Conservation (phyloP, 2,329 filamentous ascomycete genomes). For the Pseudopyricularia cyperi region DNA sequence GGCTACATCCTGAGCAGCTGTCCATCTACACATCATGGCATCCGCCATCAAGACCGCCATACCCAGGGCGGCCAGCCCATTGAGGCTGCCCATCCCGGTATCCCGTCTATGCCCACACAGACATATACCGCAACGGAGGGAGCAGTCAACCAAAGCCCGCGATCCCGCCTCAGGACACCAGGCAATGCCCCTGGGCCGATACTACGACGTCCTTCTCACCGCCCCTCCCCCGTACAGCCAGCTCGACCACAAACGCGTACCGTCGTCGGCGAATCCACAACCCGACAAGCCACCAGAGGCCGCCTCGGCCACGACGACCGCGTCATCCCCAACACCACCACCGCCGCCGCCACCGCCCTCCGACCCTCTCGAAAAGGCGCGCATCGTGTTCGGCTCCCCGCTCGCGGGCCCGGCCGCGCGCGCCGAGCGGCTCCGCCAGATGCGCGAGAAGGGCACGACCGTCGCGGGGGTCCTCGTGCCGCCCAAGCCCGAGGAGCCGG, state of each 20-base stretch:
- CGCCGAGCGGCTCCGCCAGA: conserved; percentile 43
- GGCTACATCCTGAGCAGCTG: conserved; percentile 5
- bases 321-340: conserved; percentile 17
- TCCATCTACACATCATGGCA: conserved; percentile 4
- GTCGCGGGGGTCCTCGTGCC: conserved; percentile 75
- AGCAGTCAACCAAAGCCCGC: neutral
- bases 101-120: conserved; percentile 2
- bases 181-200: conserved; percentile 39
- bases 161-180: conserved; percentile 18
- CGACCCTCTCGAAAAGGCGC: conserved; percentile 38
- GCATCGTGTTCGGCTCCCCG: conserved; percentile 71
- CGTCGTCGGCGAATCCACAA: conserved; percentile 1
- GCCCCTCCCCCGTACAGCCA: conserved; percentile 21
- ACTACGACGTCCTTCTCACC: conserved; percentile 45
- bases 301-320: neutral
- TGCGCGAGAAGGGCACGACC: conserved; percentile 43
- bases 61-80: conserved; percentile 13
- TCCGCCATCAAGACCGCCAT: neutral
- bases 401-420: conserved; percentile 62
- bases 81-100: conserved; percentile 9
- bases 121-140: neutral
- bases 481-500: conserved; percentile 74
- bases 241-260: neutral
- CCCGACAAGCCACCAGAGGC: neutral
- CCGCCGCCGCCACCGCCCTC: conserved; percentile 25